Evolutionary conservation across 208 protist genomes (phyloP).

Genomic region (Wallacemonas sp.): DNA sequence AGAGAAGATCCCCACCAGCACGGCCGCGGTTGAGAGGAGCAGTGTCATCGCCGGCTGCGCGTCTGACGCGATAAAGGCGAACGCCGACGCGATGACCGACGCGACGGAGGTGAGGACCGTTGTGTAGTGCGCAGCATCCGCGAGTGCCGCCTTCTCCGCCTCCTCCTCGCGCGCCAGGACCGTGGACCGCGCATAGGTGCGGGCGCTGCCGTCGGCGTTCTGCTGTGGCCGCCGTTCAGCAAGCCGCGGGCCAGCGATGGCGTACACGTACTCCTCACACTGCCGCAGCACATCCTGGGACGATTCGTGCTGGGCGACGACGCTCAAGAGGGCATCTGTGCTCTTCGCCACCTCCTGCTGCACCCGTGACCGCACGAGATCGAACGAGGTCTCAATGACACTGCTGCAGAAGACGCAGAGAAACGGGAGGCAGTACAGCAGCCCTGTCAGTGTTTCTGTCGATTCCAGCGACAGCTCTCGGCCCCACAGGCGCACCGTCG

Average conservation of each 20-base stretch:
- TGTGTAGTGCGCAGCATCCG: slow-evolving; percentile 57
- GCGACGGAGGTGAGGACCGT: slow-evolving; percentile 45
- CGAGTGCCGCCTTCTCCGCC: slow-evolving; percentile 17
- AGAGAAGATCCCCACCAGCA: slow-evolving; percentile 46
- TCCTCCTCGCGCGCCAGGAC: slow-evolving; percentile 9
- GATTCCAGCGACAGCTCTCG: not conserved
- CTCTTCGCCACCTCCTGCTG: slow-evolving; percentile 7
- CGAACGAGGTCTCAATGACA: slow-evolving; percentile 6
- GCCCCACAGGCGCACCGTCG: not conserved
- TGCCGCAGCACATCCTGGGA: not conserved
- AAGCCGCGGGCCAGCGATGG: slow-evolving; percentile 16
- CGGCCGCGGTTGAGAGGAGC: slow-evolving; percentile 53
- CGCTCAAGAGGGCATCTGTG: slow-evolving; percentile 8
- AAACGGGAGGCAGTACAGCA: slow-evolving; percentile 2
- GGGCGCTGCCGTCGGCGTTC: not conserved
- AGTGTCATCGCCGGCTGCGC: slow-evolving; percentile 54
- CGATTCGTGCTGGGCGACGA: not conserved
- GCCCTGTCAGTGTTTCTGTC: not conserved
- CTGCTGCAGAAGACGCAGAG: slow-evolving; percentile 6
- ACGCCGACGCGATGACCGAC: slow-evolving; percentile 39
- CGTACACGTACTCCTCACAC: not conserved
- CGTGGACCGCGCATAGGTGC: not conserved
- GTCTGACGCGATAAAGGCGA: slow-evolving; percentile 41
- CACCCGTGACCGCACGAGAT: not conserved
- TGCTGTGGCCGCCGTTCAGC: not conserved